Evolutionary conservation across 106 monocot genomes (phyloP), one percentile per base, ranked within the genome.

Genomic region (Agapanthus africanus): DNA sequence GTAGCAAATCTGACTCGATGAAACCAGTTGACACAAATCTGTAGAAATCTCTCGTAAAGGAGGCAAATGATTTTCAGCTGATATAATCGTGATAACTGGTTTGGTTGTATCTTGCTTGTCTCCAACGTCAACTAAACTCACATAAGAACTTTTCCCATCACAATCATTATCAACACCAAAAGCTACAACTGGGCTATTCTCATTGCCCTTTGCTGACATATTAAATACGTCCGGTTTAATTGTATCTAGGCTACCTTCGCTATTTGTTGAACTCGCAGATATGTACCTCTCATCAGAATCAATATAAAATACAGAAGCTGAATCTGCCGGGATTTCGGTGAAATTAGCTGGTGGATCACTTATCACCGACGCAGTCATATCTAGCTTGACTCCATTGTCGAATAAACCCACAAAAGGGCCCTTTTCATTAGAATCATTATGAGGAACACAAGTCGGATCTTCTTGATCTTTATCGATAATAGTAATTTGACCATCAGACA

Each of bases 41-140:
- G 13, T 33, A 13, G 51, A 66, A 22, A 18, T 14, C 41, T 82
- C 76, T 62, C 78, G 30, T 23, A 36, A 56, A 50, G 61, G n/a
- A 13, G 67, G 21, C 26, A 70, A 64, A 21, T 39, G 37, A 23
- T 22, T 39, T 65, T 40, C 39, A 40, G 37, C 39, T 15, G 39
- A 13, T 39, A 65, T 39, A 57, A 11, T 57, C 4, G 1, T 30
- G 0, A 30, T 2, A 57, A 41, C 37, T 34, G 13, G 11, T 33
- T 64, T 37, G 71, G 32, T 4, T 23, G 42, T 4, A 22, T 59
- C 44, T 25, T 11, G 21, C 32, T 60, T 65, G 1, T 18, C 50
- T 46, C 62, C 66, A 66, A 19, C 42, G 36, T 71, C 42, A 21
- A 22, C 36, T 37, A 49, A 67, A 49, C 63, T 71, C 23, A 46